phyloP scores from a whole-genome alignment of 306 rosid species.

The Medicago ruthenica region DNA sequence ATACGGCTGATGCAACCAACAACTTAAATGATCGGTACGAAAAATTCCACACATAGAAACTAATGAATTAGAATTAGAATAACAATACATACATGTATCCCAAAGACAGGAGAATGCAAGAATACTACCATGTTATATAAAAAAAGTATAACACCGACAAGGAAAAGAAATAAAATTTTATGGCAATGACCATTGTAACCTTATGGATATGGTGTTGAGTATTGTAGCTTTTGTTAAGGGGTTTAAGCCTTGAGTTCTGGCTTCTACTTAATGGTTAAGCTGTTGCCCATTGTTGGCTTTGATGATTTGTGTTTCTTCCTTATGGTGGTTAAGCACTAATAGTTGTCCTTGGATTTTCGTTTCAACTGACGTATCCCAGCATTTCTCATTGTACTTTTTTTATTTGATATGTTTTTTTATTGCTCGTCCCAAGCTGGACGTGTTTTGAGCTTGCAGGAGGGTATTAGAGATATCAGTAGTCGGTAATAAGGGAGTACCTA shows the following conservation, averaged over 20 bases:
- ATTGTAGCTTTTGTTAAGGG: too few species aligned
- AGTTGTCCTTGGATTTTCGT: too few species aligned
- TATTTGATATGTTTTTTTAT: neutral
- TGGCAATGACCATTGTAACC: neutral
- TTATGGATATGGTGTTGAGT: too few species aligned
- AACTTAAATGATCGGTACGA: slow-evolving; percentile 34
- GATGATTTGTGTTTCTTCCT: too few species aligned
- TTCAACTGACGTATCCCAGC: too few species aligned
- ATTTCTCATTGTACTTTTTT: neutral
- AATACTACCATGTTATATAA: neutral
- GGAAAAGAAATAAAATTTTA: neutral
- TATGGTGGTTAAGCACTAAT: too few species aligned
- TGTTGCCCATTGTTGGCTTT: too few species aligned
- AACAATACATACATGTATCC: slow-evolving; percentile 20
- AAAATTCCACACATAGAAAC: slow-evolving; percentile 27
- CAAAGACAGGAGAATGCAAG: slow-evolving; percentile 9
- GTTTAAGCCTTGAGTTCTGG: too few species aligned
- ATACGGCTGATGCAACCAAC: slow-evolving; percentile 77
- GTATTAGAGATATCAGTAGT: neutral
- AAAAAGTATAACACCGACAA: neutral
- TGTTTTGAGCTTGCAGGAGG: neutral
- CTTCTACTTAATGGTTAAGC: too few species aligned
- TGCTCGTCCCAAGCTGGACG: neutral
- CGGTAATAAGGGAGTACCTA: neutral
- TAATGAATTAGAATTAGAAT: slow-evolving; percentile 5